phyloP scores from a whole-genome alignment of 1,284 basidiomycete genomes.

The Tilletia walkeri region DNA sequence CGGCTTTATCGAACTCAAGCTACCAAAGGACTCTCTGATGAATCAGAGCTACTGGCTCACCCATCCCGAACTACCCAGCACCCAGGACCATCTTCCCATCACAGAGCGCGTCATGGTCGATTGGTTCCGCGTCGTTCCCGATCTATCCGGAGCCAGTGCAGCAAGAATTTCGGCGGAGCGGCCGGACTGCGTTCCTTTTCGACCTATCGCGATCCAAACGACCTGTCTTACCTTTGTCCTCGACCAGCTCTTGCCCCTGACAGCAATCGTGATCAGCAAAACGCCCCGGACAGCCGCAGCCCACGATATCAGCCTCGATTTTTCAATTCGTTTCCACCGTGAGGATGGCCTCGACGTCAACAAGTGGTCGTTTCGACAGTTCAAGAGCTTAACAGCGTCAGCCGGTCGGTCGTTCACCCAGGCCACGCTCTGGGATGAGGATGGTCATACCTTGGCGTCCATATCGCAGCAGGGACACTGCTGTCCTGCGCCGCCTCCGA shows the following conservation, averaged over 20 bases:
- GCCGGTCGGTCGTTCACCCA: slow-evolving; percentile 1
- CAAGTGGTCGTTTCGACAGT: background rate
- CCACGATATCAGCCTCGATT: background rate
- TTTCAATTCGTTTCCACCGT: slow-evolving; percentile 6
- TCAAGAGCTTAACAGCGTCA: background rate
- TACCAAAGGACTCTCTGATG: background rate
- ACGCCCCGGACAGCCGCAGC: background rate
- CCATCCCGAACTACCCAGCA: background rate
- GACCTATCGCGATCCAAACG: background rate
- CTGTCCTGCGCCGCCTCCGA: too few relatives aligned
- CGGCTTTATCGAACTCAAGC: background rate
- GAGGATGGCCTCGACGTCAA: background rate
- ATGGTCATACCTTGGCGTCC: background rate
- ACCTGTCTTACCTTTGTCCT: background rate
- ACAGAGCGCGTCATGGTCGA: background rate
- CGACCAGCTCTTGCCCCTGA: background rate
- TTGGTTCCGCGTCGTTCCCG: background rate
- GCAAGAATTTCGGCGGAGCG: background rate
- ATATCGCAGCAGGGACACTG: background rate
- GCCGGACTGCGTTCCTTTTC: slow-evolving; percentile 9
- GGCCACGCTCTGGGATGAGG: slow-evolving; percentile 3
- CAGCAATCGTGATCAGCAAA: background rate
- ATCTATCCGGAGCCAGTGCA: background rate
- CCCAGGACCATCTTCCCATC: background rate
- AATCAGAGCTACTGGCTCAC: background rate